These are phyloP conservation scores for Olyra latifolia DNA, from an alignment of 176 grass and related monocot genomes.

Conservation along the genomic window DNA sequence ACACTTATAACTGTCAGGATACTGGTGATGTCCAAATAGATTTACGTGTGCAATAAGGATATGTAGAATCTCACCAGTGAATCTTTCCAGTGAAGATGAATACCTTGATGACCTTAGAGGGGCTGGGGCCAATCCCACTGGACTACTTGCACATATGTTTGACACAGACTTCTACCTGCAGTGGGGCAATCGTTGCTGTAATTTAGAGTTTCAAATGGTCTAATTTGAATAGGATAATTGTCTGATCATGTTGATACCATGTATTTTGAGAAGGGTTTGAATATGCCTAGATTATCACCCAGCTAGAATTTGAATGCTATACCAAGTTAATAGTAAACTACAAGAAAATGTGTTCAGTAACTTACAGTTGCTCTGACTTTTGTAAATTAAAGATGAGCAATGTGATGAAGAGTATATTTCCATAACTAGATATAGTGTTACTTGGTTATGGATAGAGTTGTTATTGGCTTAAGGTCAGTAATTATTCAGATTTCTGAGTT, in stretches of 20 bases:
- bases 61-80: not conserved
- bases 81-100: constrained; percentile 7
- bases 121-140: not conserved
- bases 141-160: not conserved
- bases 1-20: not conserved
- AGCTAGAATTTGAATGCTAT: not conserved
- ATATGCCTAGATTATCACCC: not conserved
- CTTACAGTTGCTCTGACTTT: not conserved
- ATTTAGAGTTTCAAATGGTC: not conserved
- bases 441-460: not conserved
- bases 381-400: not conserved
- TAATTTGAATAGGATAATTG: not conserved
- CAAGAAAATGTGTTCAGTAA: not conserved
- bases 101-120: not conserved
- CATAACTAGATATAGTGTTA: not conserved
- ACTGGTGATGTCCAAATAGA: constrained; percentile 1
- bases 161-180: not conserved
- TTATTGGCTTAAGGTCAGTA: not conserved
- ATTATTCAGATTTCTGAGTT: not conserved
- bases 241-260: not conserved
- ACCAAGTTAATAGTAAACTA: not conserved
- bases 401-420: not conserved
- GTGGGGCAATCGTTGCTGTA: not conserved
- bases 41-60: not conserved
- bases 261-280: not conserved